Conservation (phyloP, 805 yeast genomes). For the Yamadazyma nakazawae region DNA sequence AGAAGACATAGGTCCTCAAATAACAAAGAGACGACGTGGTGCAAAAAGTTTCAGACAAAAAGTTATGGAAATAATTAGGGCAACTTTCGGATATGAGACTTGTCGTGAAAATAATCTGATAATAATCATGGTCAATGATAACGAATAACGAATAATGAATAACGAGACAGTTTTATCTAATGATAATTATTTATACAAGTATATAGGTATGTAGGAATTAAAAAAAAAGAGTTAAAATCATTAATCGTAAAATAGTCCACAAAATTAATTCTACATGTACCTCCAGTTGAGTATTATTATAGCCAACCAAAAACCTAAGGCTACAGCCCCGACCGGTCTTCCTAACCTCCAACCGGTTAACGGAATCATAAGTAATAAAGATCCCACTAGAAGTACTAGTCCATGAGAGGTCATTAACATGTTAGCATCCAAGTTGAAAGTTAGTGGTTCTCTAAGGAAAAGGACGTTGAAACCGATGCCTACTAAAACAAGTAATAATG, state of each 20-base stretch:
- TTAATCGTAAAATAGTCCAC: background rate
- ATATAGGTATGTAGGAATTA: background rate
- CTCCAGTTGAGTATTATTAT: constrained; percentile 20
- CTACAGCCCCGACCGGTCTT: constrained; percentile 24
- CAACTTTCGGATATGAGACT: background rate
- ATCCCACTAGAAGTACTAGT: constrained; percentile 21
- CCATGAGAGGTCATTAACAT: constrained; percentile 24
- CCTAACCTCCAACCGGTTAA: constrained; percentile 34
- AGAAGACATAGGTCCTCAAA: background rate
- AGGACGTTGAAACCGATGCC: constrained; percentile 51
- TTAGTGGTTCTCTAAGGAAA: constrained; percentile 16
- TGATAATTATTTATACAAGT: too few species aligned
- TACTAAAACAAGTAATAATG: constrained; percentile 44
- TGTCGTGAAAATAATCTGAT: too few species aligned
- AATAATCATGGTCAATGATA: too few species aligned
- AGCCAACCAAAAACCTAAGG: constrained; percentile 17
- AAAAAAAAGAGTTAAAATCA: background rate
- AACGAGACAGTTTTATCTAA: background rate
- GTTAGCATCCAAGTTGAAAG: constrained; percentile 22
- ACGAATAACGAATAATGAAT: background rate
- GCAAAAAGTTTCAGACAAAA: background rate
- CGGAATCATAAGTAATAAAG: constrained; percentile 27
- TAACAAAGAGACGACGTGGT: background rate
- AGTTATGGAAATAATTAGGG: background rate
- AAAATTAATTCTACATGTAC: background rate